Evolutionary conservation across 306 rosid genomes (phyloP).

Genomic region (Corylus avellana): DNA sequence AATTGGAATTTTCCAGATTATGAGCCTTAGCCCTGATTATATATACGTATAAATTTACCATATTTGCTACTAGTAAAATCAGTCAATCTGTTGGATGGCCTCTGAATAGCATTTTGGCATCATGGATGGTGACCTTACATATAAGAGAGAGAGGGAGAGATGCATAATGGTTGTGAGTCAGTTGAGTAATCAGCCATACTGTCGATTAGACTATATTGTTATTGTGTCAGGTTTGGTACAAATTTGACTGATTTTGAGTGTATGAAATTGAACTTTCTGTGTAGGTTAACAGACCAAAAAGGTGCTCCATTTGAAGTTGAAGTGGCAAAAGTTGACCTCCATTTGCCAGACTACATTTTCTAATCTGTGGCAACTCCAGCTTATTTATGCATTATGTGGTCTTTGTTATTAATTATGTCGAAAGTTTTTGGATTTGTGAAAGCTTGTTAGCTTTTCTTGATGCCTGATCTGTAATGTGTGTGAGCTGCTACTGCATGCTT

Average conservation of each 20-base stretch:
- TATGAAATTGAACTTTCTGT: slow-evolving; percentile 4
- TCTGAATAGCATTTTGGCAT: neutral
- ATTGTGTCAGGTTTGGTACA: neutral
- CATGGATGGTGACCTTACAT: neutral
- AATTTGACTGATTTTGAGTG: slow-evolving; percentile 9
- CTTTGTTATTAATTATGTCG: neutral
- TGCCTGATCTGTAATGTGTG: neutral
- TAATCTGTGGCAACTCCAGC: slow-evolving; percentile 29
- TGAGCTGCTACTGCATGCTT: neutral
- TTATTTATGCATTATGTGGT: neutral
- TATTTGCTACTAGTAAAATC: neutral
- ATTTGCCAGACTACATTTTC: slow-evolving; percentile 78
- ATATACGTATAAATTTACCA: neutral
- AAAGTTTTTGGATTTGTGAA: neutral
- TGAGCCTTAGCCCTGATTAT: neutral
- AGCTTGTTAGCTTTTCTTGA: neutral
- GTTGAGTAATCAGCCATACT: neutral
- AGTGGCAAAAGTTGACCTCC: slow-evolving; percentile 70
- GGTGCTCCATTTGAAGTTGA: slow-evolving; percentile 61
- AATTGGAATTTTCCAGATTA: neutral
- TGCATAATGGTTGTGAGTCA: neutral
- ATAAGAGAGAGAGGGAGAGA: neutral
- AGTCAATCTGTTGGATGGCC: neutral
- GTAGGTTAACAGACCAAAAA: slow-evolving; percentile 50
- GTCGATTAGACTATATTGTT: neutral